These are phyloP conservation scores for Phytopythium ostracodes DNA, from an alignment of 352 stramenopile species.

Conservation along the genomic window DNA sequence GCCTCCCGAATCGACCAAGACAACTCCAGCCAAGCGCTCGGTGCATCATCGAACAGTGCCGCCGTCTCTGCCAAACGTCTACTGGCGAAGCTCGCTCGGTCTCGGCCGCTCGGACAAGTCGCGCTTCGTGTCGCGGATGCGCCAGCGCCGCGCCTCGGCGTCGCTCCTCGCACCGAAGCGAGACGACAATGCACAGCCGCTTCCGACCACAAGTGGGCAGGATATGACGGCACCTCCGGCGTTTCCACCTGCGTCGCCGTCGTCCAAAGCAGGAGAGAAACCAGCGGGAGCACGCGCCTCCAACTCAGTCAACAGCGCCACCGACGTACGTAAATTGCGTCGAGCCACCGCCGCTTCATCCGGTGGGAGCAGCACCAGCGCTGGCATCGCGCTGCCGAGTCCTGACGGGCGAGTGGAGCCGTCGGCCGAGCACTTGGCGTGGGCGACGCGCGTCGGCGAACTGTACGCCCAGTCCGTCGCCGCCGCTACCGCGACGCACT, in stretches of 20 bases:
- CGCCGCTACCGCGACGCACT: slow-evolving; percentile 2
- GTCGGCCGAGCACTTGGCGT: slow-evolving; percentile 42
- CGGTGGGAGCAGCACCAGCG: neutral
- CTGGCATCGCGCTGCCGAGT: neutral
- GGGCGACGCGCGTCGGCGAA: slow-evolving; percentile 50
- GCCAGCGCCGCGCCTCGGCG: slow-evolving; percentile 1
- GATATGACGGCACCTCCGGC: neutral
- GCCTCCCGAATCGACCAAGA: too few species aligned
- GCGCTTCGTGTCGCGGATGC: slow-evolving; percentile 13
- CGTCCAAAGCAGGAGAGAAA: neutral
- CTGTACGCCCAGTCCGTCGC: slow-evolving; percentile 34
- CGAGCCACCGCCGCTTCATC: neutral
- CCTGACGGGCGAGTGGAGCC: slow-evolving; percentile 15
- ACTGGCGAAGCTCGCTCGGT: neutral
- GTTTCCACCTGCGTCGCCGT: neutral
- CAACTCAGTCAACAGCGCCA: neutral
- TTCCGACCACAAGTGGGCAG: neutral
- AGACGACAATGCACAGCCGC: neutral
- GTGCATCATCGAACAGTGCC: neutral
- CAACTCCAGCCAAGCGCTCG: neutral
- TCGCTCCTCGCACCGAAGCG: neutral
- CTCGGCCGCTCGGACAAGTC: slow-evolving; percentile 2
- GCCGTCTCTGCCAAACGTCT: neutral
- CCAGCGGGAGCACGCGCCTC: neutral
- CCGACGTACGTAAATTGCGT: too few species aligned